Percentiles rank a stretch among this genome's conserved stretches.
Evolutionary conservation across 1,139 yeast genomes (phyloP).

Genomic region (Candida albicans): DNA sequence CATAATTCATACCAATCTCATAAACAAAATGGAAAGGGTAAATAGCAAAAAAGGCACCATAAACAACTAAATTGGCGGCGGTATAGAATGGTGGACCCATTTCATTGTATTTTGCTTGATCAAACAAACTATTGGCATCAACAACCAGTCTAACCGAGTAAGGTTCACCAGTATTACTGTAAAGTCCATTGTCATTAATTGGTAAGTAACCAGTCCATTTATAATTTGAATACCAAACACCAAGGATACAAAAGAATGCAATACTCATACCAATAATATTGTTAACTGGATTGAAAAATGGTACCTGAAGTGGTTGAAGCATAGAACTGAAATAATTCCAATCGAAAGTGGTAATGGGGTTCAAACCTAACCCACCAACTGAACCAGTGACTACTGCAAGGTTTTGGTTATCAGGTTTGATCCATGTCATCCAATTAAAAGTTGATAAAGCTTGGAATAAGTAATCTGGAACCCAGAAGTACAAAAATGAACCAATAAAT

Average conservation of each 20-base stretch:
- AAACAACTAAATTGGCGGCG: conserved; percentile 43
- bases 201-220: conserved; percentile 54
- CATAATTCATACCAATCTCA: conserved; percentile 31
- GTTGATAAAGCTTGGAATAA: conserved; percentile 49
- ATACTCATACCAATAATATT: conserved; percentile 40
- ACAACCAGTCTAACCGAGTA: conserved; percentile 43
- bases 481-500: conserved; percentile 41
- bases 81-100: conserved; percentile 49
- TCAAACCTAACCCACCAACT: conserved; percentile 51
- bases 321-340: conserved; percentile 35
- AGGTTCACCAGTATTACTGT: conserved; percentile 43
- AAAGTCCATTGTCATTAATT: conserved; percentile 47
- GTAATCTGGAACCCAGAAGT: conserved; percentile 59
- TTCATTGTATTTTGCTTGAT: conserved; percentile 36
- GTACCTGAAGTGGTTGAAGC: conserved; percentile 17
- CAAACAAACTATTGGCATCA: conserved; percentile 35
- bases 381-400: conserved; percentile 58
- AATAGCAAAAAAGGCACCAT: conserved; percentile 56
- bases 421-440: conserved; percentile 69
- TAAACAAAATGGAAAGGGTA: conserved; percentile 58
- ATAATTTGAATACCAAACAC: conserved; percentile 50
- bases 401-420: conserved; percentile 52
- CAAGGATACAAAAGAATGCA: conserved; percentile 42
- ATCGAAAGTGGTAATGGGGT: conserved; percentile 54
- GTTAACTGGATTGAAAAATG: conserved; percentile 46